phyloP scores from a whole-genome alignment of 2,329 filamentous ascomycete genomes.

The Claviceps pazoutovae region DNA sequence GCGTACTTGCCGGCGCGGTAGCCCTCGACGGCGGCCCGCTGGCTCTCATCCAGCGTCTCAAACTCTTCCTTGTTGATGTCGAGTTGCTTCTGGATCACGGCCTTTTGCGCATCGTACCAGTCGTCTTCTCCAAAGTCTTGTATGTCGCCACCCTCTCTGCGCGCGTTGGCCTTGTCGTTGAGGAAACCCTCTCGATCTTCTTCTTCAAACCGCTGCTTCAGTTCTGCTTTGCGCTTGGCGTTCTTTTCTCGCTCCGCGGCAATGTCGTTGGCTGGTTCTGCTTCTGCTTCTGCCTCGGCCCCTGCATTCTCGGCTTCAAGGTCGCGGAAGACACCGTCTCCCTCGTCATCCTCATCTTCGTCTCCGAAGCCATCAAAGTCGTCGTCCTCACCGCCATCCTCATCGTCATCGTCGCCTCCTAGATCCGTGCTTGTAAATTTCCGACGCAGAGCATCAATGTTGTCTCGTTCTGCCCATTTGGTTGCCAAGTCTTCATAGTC shows the following conservation, averaged over 20 bases:
- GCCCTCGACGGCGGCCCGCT: constrained; percentile 75
- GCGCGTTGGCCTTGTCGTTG: constrained; percentile 71
- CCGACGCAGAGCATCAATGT: constrained; percentile 57
- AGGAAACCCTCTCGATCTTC: constrained; percentile 94
- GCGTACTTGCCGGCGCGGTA: constrained; percentile 87
- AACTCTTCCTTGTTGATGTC: constrained; percentile 96
- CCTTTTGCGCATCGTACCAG: constrained; percentile 97
- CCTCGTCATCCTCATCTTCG: constrained; percentile 52
- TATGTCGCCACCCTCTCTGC: constrained; percentile 51
- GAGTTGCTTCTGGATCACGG: constrained; percentile 83
- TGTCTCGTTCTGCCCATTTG: constrained; percentile 74
- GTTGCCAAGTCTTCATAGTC: constrained; percentile 69
- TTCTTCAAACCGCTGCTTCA: constrained; percentile 89
- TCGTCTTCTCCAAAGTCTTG: constrained; percentile 93
- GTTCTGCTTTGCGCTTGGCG: constrained; percentile 81
- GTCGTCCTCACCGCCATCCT: constrained; percentile 36
- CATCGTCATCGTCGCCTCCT: constrained; percentile 18
- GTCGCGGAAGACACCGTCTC: constrained; percentile 74
- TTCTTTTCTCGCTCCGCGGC: constrained; percentile 85
- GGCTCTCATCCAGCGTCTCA: constrained; percentile 69
- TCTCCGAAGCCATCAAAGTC: constrained; percentile 38
- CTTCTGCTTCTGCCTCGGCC: constrained; percentile 25
- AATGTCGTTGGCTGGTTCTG: constrained; percentile 37
- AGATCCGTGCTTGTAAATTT: constrained; percentile 63
- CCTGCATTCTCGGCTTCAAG: constrained; percentile 42